phyloP scores from a whole-genome alignment of 2,329 filamentous ascomycete species.

The Dactylellina drechsleri region DNA sequence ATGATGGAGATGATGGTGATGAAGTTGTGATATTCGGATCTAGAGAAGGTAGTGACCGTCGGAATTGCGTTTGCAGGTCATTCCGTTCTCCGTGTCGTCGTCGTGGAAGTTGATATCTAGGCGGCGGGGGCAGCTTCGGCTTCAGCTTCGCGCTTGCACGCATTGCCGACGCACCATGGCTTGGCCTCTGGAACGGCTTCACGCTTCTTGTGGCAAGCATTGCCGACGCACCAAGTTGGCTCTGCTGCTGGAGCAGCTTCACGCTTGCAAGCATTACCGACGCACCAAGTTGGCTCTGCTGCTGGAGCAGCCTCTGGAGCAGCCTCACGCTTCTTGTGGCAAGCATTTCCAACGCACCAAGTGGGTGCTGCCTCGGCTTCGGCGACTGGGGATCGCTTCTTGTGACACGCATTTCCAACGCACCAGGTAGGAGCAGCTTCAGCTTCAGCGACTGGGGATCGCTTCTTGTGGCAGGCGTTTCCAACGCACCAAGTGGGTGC shows the following conservation, averaged over 20 bases:
- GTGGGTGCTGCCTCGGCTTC: constrained; percentile 5
- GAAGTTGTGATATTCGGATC: constrained; percentile 1
- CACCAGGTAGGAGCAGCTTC: constrained; percentile 15
- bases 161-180: constrained; percentile 4
- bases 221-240: constrained; percentile 35
- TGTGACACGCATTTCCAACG: constrained; percentile 31
- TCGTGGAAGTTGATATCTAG: constrained; percentile 23
- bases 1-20: constrained; percentile 22
- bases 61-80: constrained; percentile 29
- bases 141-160: constrained; percentile 10
- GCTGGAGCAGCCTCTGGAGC: constrained; percentile 1
- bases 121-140: constrained; percentile 3
- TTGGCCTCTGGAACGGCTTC: constrained; percentile 8
- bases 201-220: constrained; percentile 18
- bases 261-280: constrained; percentile 20
- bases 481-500: constrained; percentile 16
- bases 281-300: constrained; percentile 10
- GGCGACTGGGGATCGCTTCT: constrained; percentile 28
- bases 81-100: constrained; percentile 29
- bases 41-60: constrained; percentile 16
- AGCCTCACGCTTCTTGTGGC: constrained; percentile 37
- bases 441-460: background rate
- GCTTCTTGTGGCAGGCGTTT: constrained; percentile 22
- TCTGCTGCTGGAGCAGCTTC: constrained; percentile 11
- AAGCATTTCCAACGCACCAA: constrained; percentile 18